A percentile compares a stretch with the other conserved stretches of the same genome.
Evolutionary conservation across 768 basidiomycete species (phyloP).

Genomic region (Trametes gibbosa): DNA sequence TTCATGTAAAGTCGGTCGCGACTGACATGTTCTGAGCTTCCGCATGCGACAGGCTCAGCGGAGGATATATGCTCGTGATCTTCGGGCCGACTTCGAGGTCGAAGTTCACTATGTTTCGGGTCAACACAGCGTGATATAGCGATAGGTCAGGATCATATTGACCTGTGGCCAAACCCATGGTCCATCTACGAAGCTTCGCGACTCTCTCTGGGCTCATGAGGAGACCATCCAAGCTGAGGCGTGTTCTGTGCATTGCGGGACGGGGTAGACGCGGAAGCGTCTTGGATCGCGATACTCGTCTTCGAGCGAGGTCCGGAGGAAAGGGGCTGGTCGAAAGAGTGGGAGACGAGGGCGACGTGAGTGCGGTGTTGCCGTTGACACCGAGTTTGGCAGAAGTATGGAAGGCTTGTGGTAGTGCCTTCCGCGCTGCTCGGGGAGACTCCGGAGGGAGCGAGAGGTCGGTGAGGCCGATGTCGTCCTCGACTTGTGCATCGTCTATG

Average conservation of each 20-base stretch:
- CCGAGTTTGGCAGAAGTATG: neutral
- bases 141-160: conserved; percentile 20
- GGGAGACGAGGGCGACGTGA: conserved; percentile 37
- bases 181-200: conserved; percentile 60
- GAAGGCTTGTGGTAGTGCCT: conserved; percentile 1
- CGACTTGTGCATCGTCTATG: conserved; percentile 18
- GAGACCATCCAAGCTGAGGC: conserved; percentile 37
- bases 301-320: conserved; percentile 14
- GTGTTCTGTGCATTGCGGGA: conserved; percentile 9
- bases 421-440: conserved; percentile 6
- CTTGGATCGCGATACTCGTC: conserved; percentile 41
- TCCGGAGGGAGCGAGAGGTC: conserved; percentile 18
- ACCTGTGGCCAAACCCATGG: conserved; percentile 66
- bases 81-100: conserved; percentile 87
- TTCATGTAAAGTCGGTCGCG: neutral
- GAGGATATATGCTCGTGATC: conserved; percentile 67
- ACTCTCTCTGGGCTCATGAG: conserved; percentile 47
- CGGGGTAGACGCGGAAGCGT: conserved; percentile 44
- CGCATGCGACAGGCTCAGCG: conserved; percentile 55
- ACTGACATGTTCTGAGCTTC: conserved; percentile 85
- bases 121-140: neutral
- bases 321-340: conserved; percentile 16
- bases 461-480: conserved; percentile 29
- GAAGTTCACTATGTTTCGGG: conserved; percentile 63
- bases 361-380: neutral